Conservation (phyloP, 345 rosid genomes). For the Laguncularia racemosa region DNA sequence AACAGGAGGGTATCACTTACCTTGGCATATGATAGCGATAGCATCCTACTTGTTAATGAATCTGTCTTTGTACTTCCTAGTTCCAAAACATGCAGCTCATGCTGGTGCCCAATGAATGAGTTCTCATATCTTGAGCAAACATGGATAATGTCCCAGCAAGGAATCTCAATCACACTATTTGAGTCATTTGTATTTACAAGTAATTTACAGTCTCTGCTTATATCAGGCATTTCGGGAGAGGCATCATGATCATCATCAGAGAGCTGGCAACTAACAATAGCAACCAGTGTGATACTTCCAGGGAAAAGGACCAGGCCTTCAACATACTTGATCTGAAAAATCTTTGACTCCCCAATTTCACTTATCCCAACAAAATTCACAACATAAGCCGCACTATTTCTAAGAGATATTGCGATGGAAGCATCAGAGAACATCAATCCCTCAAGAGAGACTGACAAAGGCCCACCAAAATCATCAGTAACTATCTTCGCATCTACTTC, state of each 20-base stretch:
- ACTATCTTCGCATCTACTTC: slow-evolving; percentile 25
- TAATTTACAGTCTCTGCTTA: slow-evolving; percentile 32
- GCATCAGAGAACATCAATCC: slow-evolving; percentile 25
- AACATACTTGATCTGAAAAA: slow-evolving; percentile 42
- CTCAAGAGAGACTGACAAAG: slow-evolving; percentile 37
- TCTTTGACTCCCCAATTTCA: slow-evolving; percentile 28
- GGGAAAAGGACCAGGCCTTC: slow-evolving; percentile 63
- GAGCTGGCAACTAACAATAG: slow-evolving; percentile 31
- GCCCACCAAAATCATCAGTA: slow-evolving; percentile 16
- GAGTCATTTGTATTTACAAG: slow-evolving; percentile 52
- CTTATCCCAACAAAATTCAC: slow-evolving; percentile 30
- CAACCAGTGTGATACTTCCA: slow-evolving; percentile 41
- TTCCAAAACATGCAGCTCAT: slow-evolving; percentile 12
- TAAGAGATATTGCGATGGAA: slow-evolving; percentile 39
- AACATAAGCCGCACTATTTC: slow-evolving; percentile 33
- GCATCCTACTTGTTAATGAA: slow-evolving; percentile 15
- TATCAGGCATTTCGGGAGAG: slow-evolving; percentile 17
- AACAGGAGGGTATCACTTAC: slow-evolving; percentile 20
- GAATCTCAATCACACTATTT: slow-evolving; percentile 37
- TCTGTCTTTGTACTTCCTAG: slow-evolving; percentile 20
- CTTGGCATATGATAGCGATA: slow-evolving; percentile 19
- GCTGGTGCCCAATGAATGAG: slow-evolving; percentile 18
- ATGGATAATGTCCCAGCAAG: slow-evolving; percentile 33
- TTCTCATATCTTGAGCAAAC: slow-evolving; percentile 31
- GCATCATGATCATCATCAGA: slow-evolving; percentile 21